A percentile compares a stretch with the other conserved stretches of the same genome.
These are phyloP conservation scores for Amaranthus palmeri DNA, from an alignment of 148 eudicot genomes.

Conservation along the genomic window DNA sequence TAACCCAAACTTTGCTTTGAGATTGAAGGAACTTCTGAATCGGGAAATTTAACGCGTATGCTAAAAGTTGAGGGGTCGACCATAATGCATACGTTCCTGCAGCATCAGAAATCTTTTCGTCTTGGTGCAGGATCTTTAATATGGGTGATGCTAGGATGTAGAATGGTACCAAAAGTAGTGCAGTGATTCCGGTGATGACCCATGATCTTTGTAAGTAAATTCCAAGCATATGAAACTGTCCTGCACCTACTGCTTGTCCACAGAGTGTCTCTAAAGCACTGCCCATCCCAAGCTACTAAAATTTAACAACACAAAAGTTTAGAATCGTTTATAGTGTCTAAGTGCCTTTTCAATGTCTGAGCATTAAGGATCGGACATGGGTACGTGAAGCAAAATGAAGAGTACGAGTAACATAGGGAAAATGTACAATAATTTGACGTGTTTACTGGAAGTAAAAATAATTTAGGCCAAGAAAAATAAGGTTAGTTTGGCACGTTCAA, in stretches of 20 bases:
- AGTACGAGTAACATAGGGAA: no score
- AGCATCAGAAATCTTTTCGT: conserved; percentile 21
- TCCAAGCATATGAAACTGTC: conserved; percentile 44
- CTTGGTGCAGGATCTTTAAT: conserved; percentile 32
- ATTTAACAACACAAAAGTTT: not conserved
- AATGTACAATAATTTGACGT: no score
- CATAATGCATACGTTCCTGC: conserved; percentile 47
- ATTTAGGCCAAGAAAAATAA: no score
- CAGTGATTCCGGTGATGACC: conserved; percentile 29
- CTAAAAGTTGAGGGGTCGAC: conserved; percentile 47
- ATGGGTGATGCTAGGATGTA: conserved; percentile 40
- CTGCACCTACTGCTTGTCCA: conserved; percentile 63
- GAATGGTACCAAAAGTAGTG: conserved; percentile 28
- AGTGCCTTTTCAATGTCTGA: no score
- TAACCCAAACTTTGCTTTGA: conserved; percentile 51
- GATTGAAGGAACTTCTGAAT: conserved; percentile 50
- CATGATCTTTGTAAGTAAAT: conserved; percentile 55
- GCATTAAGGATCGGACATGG: no score
- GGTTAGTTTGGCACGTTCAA: no score
- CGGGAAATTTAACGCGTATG: conserved; percentile 41
- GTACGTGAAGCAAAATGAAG: no score
- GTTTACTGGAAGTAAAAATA: no score
- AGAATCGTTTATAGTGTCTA: no score
- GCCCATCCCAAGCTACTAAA: conserved; percentile 35
- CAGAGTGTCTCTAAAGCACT: conserved; percentile 63